These are phyloP conservation scores for Phaeosphaeriaceae sp. DNA, from an alignment of 2,329 filamentous ascomycete species.

Conservation along the genomic window DNA sequence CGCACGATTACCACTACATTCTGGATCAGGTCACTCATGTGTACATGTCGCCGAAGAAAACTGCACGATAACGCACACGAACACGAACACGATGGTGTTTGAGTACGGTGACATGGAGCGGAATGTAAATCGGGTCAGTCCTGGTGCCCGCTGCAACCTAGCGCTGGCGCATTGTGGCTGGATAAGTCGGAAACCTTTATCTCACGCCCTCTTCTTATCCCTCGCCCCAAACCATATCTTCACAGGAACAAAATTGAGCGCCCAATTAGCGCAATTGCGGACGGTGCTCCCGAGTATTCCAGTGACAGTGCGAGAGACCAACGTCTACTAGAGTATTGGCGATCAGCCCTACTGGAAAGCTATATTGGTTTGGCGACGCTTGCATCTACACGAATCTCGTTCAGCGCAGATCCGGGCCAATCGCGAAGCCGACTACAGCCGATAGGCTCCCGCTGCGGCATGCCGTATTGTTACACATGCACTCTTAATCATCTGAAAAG, in stretches of 20 bases:
- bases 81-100: not conserved
- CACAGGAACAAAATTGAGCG: conserved; percentile 5
- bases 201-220: not conserved
- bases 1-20: not conserved
- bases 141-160: not conserved
- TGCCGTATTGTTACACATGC: conserved; percentile 17
- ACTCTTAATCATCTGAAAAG: conserved; percentile 22
- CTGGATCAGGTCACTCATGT: not conserved
- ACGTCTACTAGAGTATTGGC: conserved; percentile 11
- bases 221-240: not conserved
- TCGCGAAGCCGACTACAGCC: not conserved
- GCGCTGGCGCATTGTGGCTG: not conserved
- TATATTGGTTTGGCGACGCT: not conserved
- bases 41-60: not conserved
- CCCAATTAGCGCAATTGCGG: conserved; percentile 6
- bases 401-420: conserved; percentile 13
- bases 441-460: not conserved
- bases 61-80: not conserved
- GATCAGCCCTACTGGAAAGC: conserved; percentile 6
- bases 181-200: not conserved
- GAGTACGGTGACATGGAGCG: not conserved
- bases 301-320: not conserved
- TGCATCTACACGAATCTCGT: not conserved
- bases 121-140: not conserved
- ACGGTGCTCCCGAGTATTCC: conserved; percentile 6